A percentile compares a stretch with the other conserved stretches of the same genome.
Conservation (phyloP, 768 basidiomycete genomes). For the Phylloporus sp. region DNA sequence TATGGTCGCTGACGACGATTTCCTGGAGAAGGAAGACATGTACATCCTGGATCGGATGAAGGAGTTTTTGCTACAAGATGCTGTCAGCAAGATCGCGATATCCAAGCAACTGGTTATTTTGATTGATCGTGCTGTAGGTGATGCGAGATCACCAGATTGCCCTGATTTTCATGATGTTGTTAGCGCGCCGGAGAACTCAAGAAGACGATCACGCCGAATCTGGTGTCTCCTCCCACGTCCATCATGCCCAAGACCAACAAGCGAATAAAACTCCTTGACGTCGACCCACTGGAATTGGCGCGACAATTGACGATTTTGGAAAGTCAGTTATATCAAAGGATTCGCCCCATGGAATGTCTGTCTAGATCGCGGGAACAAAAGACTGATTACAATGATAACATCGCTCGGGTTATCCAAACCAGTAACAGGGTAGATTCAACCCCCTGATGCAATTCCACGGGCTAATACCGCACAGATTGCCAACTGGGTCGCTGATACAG, state of each 20-base stretch:
- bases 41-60: slow-evolving; percentile 79
- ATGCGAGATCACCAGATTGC: neutral
- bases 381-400: slow-evolving; percentile 73
- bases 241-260: slow-evolving; percentile 67
- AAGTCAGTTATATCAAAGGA: slow-evolving; percentile 78
- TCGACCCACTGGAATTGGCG: slow-evolving; percentile 86
- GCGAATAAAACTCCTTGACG: slow-evolving; percentile 77
- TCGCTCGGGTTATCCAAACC: slow-evolving; percentile 80
- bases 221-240: slow-evolving; percentile 65
- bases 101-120: slow-evolving; percentile 69
- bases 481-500: slow-evolving; percentile 84
- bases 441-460: neutral
- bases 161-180: slow-evolving; percentile 16
- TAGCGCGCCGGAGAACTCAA: slow-evolving; percentile 52
- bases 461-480: slow-evolving; percentile 53
- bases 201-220: slow-evolving; percentile 51
- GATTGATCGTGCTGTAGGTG: slow-evolving; percentile 76
- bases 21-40: slow-evolving; percentile 82
- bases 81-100: slow-evolving; percentile 58
- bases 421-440: slow-evolving; percentile 68
- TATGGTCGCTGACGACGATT: slow-evolving; percentile 80
- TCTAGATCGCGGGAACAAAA: slow-evolving; percentile 75
- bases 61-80: slow-evolving; percentile 65
- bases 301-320: slow-evolving; percentile 92
- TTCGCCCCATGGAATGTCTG: slow-evolving; percentile 86